A percentile compares a stretch with the other conserved stretches of the same genome.
phyloP scores from a whole-genome alignment of 106 monocot species.

The Dactylorhiza incarnata region DNA sequence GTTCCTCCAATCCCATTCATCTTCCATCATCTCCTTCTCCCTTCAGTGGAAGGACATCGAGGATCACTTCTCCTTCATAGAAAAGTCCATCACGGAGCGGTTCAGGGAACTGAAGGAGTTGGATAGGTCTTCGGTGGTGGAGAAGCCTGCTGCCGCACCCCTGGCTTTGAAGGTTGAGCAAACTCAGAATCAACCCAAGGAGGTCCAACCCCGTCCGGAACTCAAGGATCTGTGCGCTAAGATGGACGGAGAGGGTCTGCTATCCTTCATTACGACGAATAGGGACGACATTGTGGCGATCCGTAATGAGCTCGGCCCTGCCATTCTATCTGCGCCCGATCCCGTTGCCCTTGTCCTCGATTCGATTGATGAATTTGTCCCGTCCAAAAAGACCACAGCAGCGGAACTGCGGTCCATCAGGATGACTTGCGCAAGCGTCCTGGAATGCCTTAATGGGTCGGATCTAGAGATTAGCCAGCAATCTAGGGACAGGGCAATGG shows the following conservation, averaged over 20 bases:
- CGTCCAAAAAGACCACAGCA: background rate
- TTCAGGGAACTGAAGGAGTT: slow-evolving; percentile 29
- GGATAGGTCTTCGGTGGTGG: background rate
- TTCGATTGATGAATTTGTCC: background rate
- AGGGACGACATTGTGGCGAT: background rate
- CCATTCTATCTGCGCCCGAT: slow-evolving; percentile 3
- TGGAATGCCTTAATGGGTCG: background rate
- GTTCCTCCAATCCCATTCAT: slow-evolving; percentile 30
- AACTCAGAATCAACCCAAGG: background rate
- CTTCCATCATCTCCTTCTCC: slow-evolving; percentile 34
- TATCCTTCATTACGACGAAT: background rate
- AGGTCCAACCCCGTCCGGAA: slow-evolving; percentile 21
- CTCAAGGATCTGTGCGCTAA: slow-evolving; percentile 27
- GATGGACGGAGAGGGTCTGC: slow-evolving; percentile 39
- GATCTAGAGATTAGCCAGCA: background rate
- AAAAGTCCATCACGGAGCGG: slow-evolving; percentile 30
- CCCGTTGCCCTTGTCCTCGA: slow-evolving; percentile 4
- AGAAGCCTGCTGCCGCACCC: background rate
- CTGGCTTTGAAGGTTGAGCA: background rate
- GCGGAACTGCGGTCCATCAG: background rate
- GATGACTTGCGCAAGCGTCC: background rate
- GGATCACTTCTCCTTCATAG: slow-evolving; percentile 29
- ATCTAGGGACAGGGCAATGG: slow-evolving; percentile 4
- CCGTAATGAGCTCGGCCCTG: background rate
- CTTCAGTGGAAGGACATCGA: slow-evolving; percentile 55